phyloP scores from a whole-genome alignment of 108 stramenopile genomes.

The Seminavis robusta region DNA sequence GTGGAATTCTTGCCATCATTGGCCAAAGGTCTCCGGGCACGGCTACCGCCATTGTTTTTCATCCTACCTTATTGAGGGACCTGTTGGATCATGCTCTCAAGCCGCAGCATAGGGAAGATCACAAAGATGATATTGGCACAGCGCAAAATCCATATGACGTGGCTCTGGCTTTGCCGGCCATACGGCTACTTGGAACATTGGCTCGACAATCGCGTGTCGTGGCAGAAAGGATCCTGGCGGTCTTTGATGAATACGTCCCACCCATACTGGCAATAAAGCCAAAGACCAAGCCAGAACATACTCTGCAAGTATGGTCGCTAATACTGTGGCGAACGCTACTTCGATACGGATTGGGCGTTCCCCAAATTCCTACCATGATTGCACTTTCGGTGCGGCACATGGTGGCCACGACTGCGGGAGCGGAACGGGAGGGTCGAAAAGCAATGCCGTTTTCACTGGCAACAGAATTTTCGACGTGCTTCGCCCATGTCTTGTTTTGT shows the following conservation, averaged over 20 bases:
- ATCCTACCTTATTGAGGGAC: slow-evolving; percentile 48
- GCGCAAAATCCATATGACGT: background rate
- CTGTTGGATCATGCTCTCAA: slow-evolving; percentile 21
- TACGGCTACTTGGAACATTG: slow-evolving; percentile 52
- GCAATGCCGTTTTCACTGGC: slow-evolving; percentile 26
- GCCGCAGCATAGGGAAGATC: background rate
- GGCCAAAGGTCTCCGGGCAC: slow-evolving; percentile 77
- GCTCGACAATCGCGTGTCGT: slow-evolving; percentile 78
- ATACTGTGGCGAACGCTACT: slow-evolving; percentile 66
- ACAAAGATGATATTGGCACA: background rate
- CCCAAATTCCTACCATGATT: slow-evolving; percentile 49
- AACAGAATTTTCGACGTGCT: slow-evolving; percentile 50
- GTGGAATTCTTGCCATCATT: slow-evolving; percentile 76
- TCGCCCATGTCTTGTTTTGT: slow-evolving; percentile 24
- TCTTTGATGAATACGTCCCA: slow-evolving; percentile 25
- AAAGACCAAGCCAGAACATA: slow-evolving; percentile 19
- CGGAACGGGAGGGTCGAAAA: background rate
- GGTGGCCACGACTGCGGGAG: background rate
- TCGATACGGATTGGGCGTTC: slow-evolving; percentile 65
- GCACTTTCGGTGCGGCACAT: slow-evolving; percentile 10
- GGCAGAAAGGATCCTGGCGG: slow-evolving; percentile 27
- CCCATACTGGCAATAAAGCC: slow-evolving; percentile 24
- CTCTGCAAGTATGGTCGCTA: slow-evolving; percentile 52
- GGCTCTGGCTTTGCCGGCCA: slow-evolving; percentile 22
- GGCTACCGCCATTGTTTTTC: slow-evolving; percentile 73